These are phyloP conservation scores for Juglanconis juglandina DNA, from an alignment of 2,329 filamentous ascomycete species.

Conservation along the genomic window DNA sequence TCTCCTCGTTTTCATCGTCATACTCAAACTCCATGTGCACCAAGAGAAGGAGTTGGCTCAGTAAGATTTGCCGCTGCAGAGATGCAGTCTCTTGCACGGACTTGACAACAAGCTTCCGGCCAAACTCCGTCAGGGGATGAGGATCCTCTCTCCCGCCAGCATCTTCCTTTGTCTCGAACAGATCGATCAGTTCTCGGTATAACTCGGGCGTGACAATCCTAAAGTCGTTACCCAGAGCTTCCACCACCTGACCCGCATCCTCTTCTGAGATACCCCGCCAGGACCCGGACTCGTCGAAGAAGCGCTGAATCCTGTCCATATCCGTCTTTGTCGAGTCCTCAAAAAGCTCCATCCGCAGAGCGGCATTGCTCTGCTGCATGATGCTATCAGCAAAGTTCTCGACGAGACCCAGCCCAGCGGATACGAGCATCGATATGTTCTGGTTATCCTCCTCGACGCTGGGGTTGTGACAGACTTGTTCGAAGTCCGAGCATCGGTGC, in stretches of 20 bases:
- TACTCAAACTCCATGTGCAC: slow-evolving; percentile 84
- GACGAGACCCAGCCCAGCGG: slow-evolving; percentile 67
- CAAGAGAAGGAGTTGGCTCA: slow-evolving; percentile 78
- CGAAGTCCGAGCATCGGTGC: slow-evolving; percentile 73
- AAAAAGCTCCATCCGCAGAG: slow-evolving; percentile 70
- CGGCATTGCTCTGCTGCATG: slow-evolving; percentile 62
- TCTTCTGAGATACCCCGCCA: slow-evolving; percentile 78
- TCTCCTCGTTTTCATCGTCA: slow-evolving; percentile 60
- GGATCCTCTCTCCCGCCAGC: slow-evolving; percentile 43
- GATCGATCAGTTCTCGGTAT: slow-evolving; percentile 49
- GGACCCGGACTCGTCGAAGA: slow-evolving; percentile 78
- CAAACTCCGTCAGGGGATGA: slow-evolving; percentile 68
- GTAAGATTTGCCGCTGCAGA: slow-evolving; percentile 68
- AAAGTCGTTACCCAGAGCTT: slow-evolving; percentile 64
- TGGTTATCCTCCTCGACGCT: slow-evolving; percentile 33
- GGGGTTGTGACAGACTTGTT: slow-evolving; percentile 64
- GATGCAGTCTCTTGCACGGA: slow-evolving; percentile 76
- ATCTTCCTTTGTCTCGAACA: slow-evolving; percentile 45
- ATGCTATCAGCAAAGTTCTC: slow-evolving; percentile 68
- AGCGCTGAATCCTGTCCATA: slow-evolving; percentile 69
- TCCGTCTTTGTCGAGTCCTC: slow-evolving; percentile 68
- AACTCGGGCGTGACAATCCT: slow-evolving; percentile 54
- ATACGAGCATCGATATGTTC: slow-evolving; percentile 56
- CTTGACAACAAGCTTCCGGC: slow-evolving; percentile 69
- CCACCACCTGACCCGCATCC: slow-evolving; percentile 67